A percentile compares a stretch with the other conserved stretches of the same genome.
These are phyloP conservation scores for Angomonas deanei DNA, from an alignment of 208 protist species.

Conservation along the genomic window DNA sequence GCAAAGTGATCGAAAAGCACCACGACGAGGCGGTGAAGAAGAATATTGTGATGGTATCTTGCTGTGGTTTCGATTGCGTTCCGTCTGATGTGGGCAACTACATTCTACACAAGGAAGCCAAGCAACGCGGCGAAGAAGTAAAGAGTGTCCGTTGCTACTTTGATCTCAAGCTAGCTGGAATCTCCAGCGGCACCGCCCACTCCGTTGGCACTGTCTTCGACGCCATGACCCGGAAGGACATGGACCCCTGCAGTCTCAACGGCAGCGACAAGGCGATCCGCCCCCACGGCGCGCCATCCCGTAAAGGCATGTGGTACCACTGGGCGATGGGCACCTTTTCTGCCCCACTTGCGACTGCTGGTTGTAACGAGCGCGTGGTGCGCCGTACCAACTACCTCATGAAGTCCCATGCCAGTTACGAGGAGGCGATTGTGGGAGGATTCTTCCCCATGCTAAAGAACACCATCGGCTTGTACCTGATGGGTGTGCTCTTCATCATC, in stretches of 20 bases:
- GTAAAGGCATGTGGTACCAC: slow-evolving; percentile 59
- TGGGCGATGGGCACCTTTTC: slow-evolving; percentile 29
- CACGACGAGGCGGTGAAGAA: slow-evolving; percentile 58
- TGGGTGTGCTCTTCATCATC: slow-evolving; percentile 21
- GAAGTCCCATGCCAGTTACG: slow-evolving; percentile 40
- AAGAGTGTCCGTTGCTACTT: slow-evolving; percentile 43
- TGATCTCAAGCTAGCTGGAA: slow-evolving; percentile 17
- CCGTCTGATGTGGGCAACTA: slow-evolving; percentile 86
- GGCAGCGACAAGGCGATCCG: slow-evolving; percentile 20
- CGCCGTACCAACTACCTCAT: slow-evolving; percentile 77
- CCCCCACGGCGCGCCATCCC: slow-evolving; percentile 27
- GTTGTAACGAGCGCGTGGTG: slow-evolving; percentile 68
- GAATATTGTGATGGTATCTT: slow-evolving; percentile 60
- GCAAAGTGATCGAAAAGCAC: slow-evolving; percentile 51
- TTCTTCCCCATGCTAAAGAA: slow-evolving; percentile 19
- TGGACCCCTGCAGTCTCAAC: slow-evolving; percentile 35
- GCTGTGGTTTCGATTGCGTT: slow-evolving; percentile 87
- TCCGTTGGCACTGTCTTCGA: slow-evolving; percentile 32
- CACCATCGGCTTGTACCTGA: slow-evolving; percentile 19
- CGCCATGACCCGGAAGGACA: slow-evolving; percentile 20
- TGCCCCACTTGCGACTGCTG: slow-evolving; percentile 54
- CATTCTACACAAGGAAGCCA: slow-evolving; percentile 37
- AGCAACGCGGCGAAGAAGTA: slow-evolving; percentile 22
- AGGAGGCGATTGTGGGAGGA: slow-evolving; percentile 38
- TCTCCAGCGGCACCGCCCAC: slow-evolving; percentile 68